Conservation (phyloP, 345 rosid species). For the Salix exigua region DNA sequence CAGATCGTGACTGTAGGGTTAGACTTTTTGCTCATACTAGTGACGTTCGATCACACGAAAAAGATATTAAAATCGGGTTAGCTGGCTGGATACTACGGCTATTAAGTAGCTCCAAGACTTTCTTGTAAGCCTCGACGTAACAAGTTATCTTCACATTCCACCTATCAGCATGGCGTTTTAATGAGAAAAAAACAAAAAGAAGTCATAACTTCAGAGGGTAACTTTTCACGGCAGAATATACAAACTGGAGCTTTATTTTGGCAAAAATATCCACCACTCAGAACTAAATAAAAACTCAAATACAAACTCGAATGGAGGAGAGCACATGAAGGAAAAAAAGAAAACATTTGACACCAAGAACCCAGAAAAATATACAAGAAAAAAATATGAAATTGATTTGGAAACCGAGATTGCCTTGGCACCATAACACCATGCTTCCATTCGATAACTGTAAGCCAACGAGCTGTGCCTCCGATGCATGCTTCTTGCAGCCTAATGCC, state of each 20-base stretch:
- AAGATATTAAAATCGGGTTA: not conserved
- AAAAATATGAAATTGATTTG: not conserved
- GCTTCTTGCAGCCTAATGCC: conserved; percentile 18
- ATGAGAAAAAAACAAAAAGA: no score
- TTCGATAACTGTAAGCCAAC: conserved; percentile 1
- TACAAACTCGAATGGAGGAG: conserved; percentile 9
- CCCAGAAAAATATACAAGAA: conserved; percentile 17
- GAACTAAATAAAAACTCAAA: not conserved
- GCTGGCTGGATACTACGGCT: not conserved
- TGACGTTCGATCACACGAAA: not conserved
- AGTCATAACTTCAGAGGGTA: not conserved
- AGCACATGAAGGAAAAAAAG: not conserved
- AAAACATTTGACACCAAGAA: conserved; percentile 13
- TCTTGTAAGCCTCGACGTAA: not conserved
- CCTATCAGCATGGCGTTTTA: not conserved
- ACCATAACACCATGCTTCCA: conserved; percentile 2
- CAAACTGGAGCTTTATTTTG: not conserved
- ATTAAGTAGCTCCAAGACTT: not conserved
- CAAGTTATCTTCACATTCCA: not conserved
- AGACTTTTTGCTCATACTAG: not conserved
- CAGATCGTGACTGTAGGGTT: not conserved
- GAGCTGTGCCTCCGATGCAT: not conserved
- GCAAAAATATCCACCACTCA: no score
- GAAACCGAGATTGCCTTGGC: conserved; percentile 1
- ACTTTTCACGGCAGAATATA: not conserved